Evolutionary conservation across 148 eudicot genomes (phyloP), one percentile per base, ranked within the genome.

Genomic region (Diospyros lotus): DNA sequence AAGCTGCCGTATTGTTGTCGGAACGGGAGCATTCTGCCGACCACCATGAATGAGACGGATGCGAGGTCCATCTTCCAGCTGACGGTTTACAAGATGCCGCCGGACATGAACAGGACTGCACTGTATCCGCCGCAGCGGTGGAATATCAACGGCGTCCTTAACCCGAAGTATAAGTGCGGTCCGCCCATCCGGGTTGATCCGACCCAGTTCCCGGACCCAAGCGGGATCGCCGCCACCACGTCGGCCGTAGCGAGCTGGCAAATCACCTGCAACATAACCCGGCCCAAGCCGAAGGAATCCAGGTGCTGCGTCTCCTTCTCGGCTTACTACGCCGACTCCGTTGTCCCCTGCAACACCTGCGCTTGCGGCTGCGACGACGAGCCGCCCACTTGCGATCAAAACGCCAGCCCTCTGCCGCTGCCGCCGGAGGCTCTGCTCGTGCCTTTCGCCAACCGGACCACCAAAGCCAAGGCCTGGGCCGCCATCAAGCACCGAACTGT

Each of bases 181-280:
- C 83, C 91, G 4, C 93, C 98, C 0, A 67, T 90, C 63, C 61
- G 90, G 5, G 83, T 94, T 0, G 88, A 89, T 63, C 81, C 97
- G 0, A 54, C 93, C 0, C 84, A 87, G 59, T 90, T 92, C 75
- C 96, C 98, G 0, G 98, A 94, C 74, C 86, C 93, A 0, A 80
- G 64, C 15, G 97, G 97, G 10, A 74, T 92, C 18, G 68, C 76
- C 13, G 80, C 93, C 9, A 83, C 54, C 11, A 71, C 75, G 1
- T 17, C 81, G 3, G 97, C 98, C 5, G 76, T 94, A 0, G 96
- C 98, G 2, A 90, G 86, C 71, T 94, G 97, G 97, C 93, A 91
- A 69, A 75, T 93, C 3, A 85, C 83, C 12, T 93, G 98, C 81
- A 93, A 93, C 87, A 91, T 93, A 46, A 89, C 92, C 12, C 73